Evolutionary conservation across 768 basidiomycete species (phyloP), one percentile per base, ranked within the genome.

Genomic region (Agrocybe pediades): DNA sequence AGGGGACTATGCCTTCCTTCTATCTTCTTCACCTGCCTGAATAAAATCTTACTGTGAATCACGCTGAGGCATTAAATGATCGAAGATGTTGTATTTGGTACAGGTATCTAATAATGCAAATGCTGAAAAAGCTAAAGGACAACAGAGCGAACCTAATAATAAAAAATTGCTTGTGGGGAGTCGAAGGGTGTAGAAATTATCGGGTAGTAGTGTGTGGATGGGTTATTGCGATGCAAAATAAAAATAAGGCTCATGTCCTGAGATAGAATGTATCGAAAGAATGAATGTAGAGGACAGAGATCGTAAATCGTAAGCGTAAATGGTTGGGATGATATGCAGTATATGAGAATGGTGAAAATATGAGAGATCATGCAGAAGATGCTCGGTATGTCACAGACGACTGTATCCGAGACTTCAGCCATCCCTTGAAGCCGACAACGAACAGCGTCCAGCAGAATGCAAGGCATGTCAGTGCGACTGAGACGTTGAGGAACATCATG

Each of bases 401-500:
- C 49, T 68, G 67, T 40, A 60, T 64, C 58, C 71, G 69, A 6
- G 70, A 73, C 55, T 81, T 88, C 29, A 91, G 73, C 86, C 85
- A 92, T 51, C 91, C 94, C 63, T 94, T 92, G 70, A 95, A 82
- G 15, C 80, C 83, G 42, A 95, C 85, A 21, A 95, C 72, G 51
- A 73, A 69, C 21, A 95, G 71, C 2, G 83, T 80, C 95, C 95
- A 98, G 65, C 85, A 86, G 72, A 94, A 94, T 20, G 88, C 85
- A 43, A 93, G 76, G 58, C 89, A 93, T 1, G 92, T 95, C 51
- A 94, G 77, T 3, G 95, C 91, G 27, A 97, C 86, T 8, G 90
- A 86, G 9, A 91, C 75, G 60, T 91, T 91, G 49, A 92, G 71
- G 74, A 94, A 90, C 90, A 94, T 90, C 87, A 94, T 89, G 43